phyloP scores from a whole-genome alignment of 2,329 filamentous ascomycete genomes.

The Apiospora malaysiana region DNA sequence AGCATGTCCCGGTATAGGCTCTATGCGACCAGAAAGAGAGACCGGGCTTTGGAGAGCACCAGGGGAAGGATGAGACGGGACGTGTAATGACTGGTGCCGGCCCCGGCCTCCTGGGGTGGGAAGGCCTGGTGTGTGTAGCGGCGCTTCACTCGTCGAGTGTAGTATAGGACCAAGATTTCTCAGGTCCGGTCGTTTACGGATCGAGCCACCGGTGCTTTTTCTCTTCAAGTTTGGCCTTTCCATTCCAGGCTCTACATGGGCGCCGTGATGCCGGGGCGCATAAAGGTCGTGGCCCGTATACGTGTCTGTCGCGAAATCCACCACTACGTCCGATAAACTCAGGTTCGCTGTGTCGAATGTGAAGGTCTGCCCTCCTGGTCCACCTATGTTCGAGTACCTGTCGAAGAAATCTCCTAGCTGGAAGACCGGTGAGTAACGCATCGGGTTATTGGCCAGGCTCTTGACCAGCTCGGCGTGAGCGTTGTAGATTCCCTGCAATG shows the following conservation, averaged over 20 bases:
- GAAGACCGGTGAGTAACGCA: conserved; percentile 79
- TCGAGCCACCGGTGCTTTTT: conserved; percentile 50
- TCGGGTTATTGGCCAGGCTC: conserved; percentile 68
- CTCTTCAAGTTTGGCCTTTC: conserved; percentile 54
- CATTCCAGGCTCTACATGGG: conserved; percentile 28
- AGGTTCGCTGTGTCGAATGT: conserved; percentile 78
- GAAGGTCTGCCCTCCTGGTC: conserved; percentile 63
- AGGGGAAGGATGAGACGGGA: conserved; percentile 46
- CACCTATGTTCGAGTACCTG: conserved; percentile 68
- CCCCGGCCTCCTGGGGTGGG: conserved; percentile 39
- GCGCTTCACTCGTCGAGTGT: conserved; percentile 35
- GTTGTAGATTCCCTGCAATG: conserved; percentile 76
- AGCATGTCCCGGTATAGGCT: conserved; percentile 36
- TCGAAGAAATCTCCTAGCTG: conserved; percentile 90
- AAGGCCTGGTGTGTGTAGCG: conserved; percentile 36
- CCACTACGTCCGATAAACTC: conserved; percentile 69
- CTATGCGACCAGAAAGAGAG: conserved; percentile 43
- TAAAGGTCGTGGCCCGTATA: conserved; percentile 57
- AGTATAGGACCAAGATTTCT: conserved; percentile 44
- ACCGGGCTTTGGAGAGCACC: conserved; percentile 46
- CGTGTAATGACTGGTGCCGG: conserved; percentile 47
- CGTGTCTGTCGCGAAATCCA: conserved; percentile 65
- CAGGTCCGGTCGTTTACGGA: conserved; percentile 47
- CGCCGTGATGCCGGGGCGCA: conserved; percentile 42
- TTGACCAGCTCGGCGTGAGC: conserved; percentile 85